Evolutionary conservation across 345 rosid species (phyloP), one percentile per base, ranked within the genome.

Genomic region (Euphorbia peplus): DNA sequence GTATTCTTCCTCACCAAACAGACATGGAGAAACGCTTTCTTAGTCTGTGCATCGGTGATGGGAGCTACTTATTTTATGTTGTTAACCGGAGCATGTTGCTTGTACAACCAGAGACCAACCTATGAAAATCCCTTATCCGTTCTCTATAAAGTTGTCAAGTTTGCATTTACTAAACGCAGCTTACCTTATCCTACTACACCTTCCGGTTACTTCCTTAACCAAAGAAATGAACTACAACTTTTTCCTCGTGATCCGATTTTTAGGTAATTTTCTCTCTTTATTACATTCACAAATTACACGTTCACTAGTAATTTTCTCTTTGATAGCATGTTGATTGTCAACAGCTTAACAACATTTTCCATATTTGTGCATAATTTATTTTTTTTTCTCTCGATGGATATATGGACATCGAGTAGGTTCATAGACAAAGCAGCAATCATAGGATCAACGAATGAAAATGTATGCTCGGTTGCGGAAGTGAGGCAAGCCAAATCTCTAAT

Each of bases 341-440:
- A n/a, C n/a, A n/a, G n/a, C n/a, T n/a, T n/a, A n/a, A n/a, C n/a
- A n/a, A n/a, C n/a, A n/a, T n/a, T n/a, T n/a, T n/a, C n/a, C n/a
- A n/a, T n/a, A n/a, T n/a, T n/a, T n/a, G n/a, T n/a, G n/a, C n/a
- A n/a, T n/a, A n/a, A n/a, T n/a, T n/a, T n/a, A n/a, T n/a, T n/a
- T 3, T 32, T 32, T 32, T 32, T 32, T 32, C 37, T n/a, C 37
- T 32, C 37, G 4, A 32, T 32, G 4, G 37, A 32, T 32, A 6
- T 32, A 6, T 32, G 37, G 6, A 32, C 37, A n/a, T n/a, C n/a
- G n/a, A n/a, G n/a, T n/a, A 55, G 60, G 60, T 55, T 30, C 30
- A 55, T 55, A 30, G 60, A 55, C n/a, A 55, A 55, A 55, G 60
- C 60, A 55, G 30, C 60, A 3, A 54, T 54, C 28, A 6, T 32